Conservation (phyloP, 176 grass and related monocot species). For the Avena sativa region DNA sequence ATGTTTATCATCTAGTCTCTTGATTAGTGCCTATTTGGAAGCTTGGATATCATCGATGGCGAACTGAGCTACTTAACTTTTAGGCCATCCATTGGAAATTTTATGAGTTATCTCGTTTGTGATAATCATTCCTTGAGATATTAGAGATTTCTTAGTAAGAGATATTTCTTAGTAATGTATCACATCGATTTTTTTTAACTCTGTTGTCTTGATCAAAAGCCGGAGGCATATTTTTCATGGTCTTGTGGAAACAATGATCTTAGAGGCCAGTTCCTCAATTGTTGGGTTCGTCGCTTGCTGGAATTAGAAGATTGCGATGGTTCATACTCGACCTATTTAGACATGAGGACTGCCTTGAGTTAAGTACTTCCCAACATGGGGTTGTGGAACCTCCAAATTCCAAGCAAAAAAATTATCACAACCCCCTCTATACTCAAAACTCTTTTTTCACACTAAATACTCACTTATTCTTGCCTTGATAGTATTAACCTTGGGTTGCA, state of each 20-base stretch:
- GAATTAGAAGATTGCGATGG: not conserved
- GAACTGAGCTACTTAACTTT: not conserved
- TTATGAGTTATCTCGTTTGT: not conserved
- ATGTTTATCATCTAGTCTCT: not conserved
- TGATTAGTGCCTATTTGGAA: not conserved
- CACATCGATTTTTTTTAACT: not conserved
- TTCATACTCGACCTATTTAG: not conserved
- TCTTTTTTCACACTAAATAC: no score
- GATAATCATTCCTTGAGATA: not conserved
- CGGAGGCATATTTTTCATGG: not conserved
- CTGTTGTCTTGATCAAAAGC: not conserved
- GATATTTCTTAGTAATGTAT: no score
- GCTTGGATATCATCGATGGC: not conserved
- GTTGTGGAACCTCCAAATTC: no score
- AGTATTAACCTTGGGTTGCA: not conserved
- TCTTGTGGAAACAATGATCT: not conserved
- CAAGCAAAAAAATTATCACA: no score
- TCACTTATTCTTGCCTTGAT: not conserved
- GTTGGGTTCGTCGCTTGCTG: not conserved
- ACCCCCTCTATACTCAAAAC: no score
- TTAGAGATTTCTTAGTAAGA: not conserved
- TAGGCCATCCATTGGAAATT: not conserved
- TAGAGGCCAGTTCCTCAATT: not conserved
- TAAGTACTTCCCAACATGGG: not conserved
- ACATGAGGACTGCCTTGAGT: not conserved